Percentiles rank a stretch among this genome's conserved stretches.
These are phyloP conservation scores for Aspergillus tubingensis DNA, from an alignment of 2,329 filamentous ascomycete genomes.

Conservation along the genomic window DNA sequence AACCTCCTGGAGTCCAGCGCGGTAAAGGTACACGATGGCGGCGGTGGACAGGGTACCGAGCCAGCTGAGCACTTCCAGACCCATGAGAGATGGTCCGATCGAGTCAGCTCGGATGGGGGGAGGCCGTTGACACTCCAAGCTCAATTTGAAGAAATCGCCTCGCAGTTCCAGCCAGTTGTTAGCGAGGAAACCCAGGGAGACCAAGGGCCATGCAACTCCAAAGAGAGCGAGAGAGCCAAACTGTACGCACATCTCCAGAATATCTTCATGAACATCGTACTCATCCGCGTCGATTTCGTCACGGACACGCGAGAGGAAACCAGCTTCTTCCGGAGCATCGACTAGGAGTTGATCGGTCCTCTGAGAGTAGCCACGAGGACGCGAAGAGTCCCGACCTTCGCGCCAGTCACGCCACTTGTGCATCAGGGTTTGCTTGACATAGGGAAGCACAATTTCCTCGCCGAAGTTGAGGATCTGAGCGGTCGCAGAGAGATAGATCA, in stretches of 20 bases:
- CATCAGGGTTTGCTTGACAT: conserved; percentile 75
- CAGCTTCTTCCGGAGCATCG: conserved; percentile 74
- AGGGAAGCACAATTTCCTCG: conserved; percentile 82
- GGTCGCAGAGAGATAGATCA: conserved; percentile 94
- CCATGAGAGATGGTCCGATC: conserved; percentile 89
- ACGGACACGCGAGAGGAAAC: conserved; percentile 78
- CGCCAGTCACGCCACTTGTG: conserved; percentile 61
- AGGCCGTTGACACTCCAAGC: conserved; percentile 82
- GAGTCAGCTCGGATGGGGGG: conserved; percentile 88
- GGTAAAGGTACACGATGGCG: conserved; percentile 86
- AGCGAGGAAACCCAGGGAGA: conserved; percentile 80
- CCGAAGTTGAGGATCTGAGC: conserved; percentile 86
- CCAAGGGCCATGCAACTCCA: conserved; percentile 92
- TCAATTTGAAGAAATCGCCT: conserved; percentile 92
- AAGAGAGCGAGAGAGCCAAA: conserved; percentile 89
- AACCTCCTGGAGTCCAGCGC: conserved; percentile 66
- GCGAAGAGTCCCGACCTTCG: conserved; percentile 33
- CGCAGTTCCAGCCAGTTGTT: conserved; percentile 97
- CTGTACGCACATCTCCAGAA: conserved; percentile 90
- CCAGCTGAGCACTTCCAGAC: conserved; percentile 89
- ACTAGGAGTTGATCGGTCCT: conserved; percentile 53
- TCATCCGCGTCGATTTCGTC: conserved; percentile 77
- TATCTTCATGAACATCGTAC: conserved; percentile 89
- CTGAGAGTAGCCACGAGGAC: conserved; percentile 31
- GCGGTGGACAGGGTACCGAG: conserved; percentile 84